Percentiles rank a stretch among this genome's conserved stretches.
Conservation (phyloP, 192 early-diverging fungal genomes). For the Diversispora epigaea region DNA sequence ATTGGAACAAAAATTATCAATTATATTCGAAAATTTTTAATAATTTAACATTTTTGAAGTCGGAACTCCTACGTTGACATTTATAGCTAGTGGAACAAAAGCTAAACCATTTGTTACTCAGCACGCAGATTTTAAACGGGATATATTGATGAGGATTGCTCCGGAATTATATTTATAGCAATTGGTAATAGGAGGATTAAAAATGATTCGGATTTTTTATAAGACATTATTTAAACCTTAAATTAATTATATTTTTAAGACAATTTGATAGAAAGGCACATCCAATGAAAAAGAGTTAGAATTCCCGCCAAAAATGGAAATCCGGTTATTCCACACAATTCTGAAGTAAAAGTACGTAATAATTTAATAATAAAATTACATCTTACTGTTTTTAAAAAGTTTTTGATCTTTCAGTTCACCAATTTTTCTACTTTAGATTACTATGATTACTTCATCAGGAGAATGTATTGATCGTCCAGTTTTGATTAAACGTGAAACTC, state of each 20-base stretch:
- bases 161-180: constrained; percentile 98
- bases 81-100: constrained; percentile 93
- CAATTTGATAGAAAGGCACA: constrained; percentile 68
- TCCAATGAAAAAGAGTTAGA: constrained; percentile 72
- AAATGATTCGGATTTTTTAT: background rate
- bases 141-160: constrained; percentile 98
- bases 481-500: constrained; percentile 80
- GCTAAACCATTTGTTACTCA: constrained; percentile 98
- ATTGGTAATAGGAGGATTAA: constrained; percentile 92
- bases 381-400: too few relatives aligned
- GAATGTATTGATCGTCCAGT: constrained; percentile 85
- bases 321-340: constrained; percentile 79
- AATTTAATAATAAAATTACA: too few relatives aligned
- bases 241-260: constrained; percentile 48
- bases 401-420: background rate
- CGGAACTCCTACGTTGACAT: constrained; percentile 99
- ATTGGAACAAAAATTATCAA: constrained; percentile 91
- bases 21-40: constrained; percentile 93
- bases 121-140: constrained; percentile 97
- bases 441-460: constrained; percentile 68
- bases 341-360: constrained; percentile 77
- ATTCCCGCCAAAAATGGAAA: too few relatives aligned
- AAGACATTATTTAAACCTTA: background rate
- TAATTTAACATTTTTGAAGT: constrained; percentile 89
- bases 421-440: constrained; percentile 50